Base-by-base conservation (phyloP, 768 basidiomycete species). In the Pleurotus tuber-regium region DNA sequence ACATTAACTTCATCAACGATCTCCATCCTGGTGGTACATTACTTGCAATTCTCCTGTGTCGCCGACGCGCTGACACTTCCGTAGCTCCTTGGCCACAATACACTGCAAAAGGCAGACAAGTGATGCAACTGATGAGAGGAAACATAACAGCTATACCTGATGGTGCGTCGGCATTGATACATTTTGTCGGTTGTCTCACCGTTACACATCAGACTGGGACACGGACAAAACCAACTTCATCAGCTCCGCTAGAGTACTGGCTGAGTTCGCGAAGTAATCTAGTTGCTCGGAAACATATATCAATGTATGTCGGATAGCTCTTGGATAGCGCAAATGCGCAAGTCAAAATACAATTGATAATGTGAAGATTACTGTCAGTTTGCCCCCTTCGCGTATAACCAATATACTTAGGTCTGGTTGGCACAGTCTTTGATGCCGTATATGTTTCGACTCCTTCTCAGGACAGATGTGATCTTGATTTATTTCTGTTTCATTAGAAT, bases 101-200 rank as follows among this genome's bases (percentile, higher is more conserved):
- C 54, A 70, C 67, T 1, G 25, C 59, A 1, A 42, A 61, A 2
- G 61, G 66, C 0, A 69, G 63, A 43, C 60, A 55, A 11, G 73
- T 83, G 6, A 60, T 84, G 55, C 82, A 83, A 56, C 65, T 82
- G 3, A 64, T 71, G 63, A 66, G 79, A 28, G 61, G 73, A 53
- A 84, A 83, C 51, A 66, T 83, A 19, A 84, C 80, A 0, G 60
- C 70, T 48, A 77, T 84, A 42, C 64, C 72, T 0, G 83, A 84
- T 54, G 71, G 83, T 82, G 54, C 23, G 71, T 54, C 25, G 11
- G 36, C 14, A 46, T 46, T 36, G 39, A 18, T 11, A 24, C 16
- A 25, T 36, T 26, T 3, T 12, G 12, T 14, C 21, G 6, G 8
- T 4, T 43, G 1, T 39, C 11, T 36, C 14, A 52, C 3, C 23